phyloP scores from a whole-genome alignment of 768 basidiomycete genomes.

The Boletus huronensis region DNA sequence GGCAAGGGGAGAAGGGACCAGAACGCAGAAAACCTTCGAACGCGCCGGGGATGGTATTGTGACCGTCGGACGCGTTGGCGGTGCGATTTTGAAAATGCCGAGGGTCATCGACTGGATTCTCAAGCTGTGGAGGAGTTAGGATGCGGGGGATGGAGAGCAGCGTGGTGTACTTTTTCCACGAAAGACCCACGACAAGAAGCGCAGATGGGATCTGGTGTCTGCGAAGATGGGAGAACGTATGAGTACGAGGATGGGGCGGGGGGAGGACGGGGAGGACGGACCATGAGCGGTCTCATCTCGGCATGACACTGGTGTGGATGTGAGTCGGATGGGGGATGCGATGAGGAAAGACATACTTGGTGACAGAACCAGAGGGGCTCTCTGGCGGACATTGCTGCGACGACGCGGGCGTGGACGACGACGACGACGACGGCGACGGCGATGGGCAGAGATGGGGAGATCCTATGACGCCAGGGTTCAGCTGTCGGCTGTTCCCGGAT shows the following conservation, averaged over 20 bases:
- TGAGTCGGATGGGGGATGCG: conserved; percentile 6
- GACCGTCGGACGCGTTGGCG: conserved; percentile 26
- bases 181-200: conserved; percentile 79
- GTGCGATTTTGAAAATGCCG: conserved; percentile 52
- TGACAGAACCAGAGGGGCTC: conserved; percentile 81
- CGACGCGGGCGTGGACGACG: conserved; percentile 1
- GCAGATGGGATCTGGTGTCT: conserved; percentile 82
- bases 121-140: conserved; percentile 49
- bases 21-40: conserved; percentile 51
- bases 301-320: conserved; percentile 62
- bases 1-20: conserved; percentile 11
- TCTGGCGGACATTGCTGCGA: conserved; percentile 50
- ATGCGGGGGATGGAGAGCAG: neutral
- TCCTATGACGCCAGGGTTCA: conserved; percentile 8
- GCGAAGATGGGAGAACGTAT: conserved; percentile 9
- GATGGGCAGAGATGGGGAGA: neutral
- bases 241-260: neutral
- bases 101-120: conserved; percentile 72
- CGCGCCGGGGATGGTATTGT: conserved; percentile 35
- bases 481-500: conserved; percentile 17
- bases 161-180: conserved; percentile 59
- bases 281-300: conserved; percentile 88
- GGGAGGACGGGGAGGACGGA: conserved; percentile 32
- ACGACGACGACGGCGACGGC: conserved; percentile 4
- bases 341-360: conserved; percentile 41